Evolutionary conservation across 306 rosid species (phyloP), one percentile per base, ranked within the genome.

Genomic region (Medicago lupulina): DNA sequence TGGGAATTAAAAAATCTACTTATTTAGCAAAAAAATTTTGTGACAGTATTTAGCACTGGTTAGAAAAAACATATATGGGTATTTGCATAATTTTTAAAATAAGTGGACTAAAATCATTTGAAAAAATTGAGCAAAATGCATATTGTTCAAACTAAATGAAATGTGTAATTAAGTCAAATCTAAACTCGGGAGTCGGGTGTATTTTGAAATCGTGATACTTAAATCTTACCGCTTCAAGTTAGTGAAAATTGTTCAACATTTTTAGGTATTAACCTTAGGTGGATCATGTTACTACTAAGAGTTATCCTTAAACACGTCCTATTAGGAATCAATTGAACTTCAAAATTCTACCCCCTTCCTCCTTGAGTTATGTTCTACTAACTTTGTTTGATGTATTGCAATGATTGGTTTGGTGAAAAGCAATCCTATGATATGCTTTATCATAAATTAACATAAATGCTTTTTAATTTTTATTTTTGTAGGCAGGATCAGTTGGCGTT

Each of bases 401-500:
- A 77, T 73, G 50, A 83, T 77, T 86, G 79, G 67, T 38, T 67
- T 51, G 44, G 25, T 64, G 74, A 67, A 77, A 80, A 70, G 70
- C 8, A 62, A 47, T 43, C 47, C 41, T 8, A 63, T 69, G 55
- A 77, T 70, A 5, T 68, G 74, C 76, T 80, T 73, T 73, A 16
- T 21, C 68, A 73, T 80, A 28, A 75, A 78, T n/a, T n/a, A n/a
- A 19, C 70, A 73, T 80, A 28, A 75, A 78, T 46, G 15, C 0
- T 12, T 57, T 74, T 44, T 16, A 71, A 7, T 40, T 63, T 58
- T 63, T 47, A 18, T 21, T 62, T 55, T 71, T 40, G 28, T 58
- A 17, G 49, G 73, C 50, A 63, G 18, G 77, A 71, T 82, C 67
- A 80, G 79, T 80, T 80, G 86, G 82, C 86, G 67, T 39, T 67